Percentiles rank a stretch among this genome's conserved stretches.
Evolutionary conservation across 805 yeast genomes (phyloP).

Genomic region (Komagataella pastoris): DNA sequence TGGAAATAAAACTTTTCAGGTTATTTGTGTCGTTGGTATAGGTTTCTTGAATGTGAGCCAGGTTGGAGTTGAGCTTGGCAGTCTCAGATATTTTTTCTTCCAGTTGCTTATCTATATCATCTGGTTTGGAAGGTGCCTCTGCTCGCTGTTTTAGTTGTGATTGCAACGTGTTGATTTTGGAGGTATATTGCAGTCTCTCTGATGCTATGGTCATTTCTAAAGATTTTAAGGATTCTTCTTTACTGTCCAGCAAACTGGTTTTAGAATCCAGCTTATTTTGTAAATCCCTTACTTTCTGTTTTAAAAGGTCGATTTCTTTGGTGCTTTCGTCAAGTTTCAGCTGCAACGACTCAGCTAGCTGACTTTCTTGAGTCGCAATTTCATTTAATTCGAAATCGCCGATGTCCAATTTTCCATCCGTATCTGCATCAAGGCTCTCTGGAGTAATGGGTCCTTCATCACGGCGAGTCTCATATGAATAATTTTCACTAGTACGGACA

Average conservation of each 20-base stretch:
- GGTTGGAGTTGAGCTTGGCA: not conserved
- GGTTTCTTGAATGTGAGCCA: not conserved
- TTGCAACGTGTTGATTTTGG: not conserved
- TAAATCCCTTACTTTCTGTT: not conserved
- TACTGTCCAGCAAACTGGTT: not conserved
- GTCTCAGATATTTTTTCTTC: not conserved
- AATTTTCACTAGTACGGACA: not conserved
- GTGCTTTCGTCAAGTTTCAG: not conserved
- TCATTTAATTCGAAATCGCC: not conserved
- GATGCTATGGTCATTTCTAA: not conserved
- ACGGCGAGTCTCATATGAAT: not conserved
- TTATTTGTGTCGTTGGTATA: not conserved
- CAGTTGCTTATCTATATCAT: not conserved
- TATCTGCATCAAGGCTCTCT: constrained; percentile 6
- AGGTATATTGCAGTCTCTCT: not conserved
- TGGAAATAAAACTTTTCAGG: not conserved
- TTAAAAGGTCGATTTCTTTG: not conserved
- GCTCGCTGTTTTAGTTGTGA: not conserved
- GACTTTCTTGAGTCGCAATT: not conserved
- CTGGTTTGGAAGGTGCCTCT: not conserved
- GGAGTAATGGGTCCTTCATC: constrained; percentile 8
- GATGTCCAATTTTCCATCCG: not conserved
- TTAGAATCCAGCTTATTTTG: not conserved
- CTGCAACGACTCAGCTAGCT: not conserved
- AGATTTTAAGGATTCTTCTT: not conserved